Evolutionary conservation across 768 basidiomycete genomes (phyloP), one percentile per base, ranked within the genome.

Genomic region (Serpula lacrymans): DNA sequence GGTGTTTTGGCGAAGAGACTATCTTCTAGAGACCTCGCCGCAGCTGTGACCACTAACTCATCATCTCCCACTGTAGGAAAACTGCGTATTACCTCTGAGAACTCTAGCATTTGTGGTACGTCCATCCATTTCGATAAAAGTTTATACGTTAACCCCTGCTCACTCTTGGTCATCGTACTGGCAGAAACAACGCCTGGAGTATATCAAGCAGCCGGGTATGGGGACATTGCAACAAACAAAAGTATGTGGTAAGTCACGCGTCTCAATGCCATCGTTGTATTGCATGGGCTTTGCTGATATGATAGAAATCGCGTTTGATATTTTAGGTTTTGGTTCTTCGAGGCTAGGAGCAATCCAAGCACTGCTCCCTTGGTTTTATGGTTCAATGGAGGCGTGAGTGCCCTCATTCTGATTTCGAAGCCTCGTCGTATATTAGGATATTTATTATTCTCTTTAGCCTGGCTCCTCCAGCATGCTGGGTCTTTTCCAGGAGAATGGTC

Each of bases 241-340:
- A 81, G n/a, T 78, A 76, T 0, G 75, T 78, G 74, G 78, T 79
- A 33, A 42, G 65, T 47, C 13, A 11, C 10, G 3, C 31, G 13
- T 3, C 21, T 17, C 14, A n/a, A 81, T 70, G 57, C 78, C 82
- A 41, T 80, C 81, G 12, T 12, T 11, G 6, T 25, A 12, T 32
- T 27, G 20, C n/a, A n/a, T n/a, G n/a, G n/a, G n/a, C n/a, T n/a
- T n/a, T n/a, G n/a, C n/a, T n/a, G n/a, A n/a, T n/a, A n/a, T n/a
- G n/a, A n/a, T n/a, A n/a, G n/a, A n/a, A n/a, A n/a, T n/a, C n/a
- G 14, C 16, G 5, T 34, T 7, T 13, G 27, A 27, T 37, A 8
- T 13, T 38, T 81, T 80, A 84, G 78, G 79, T 84, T 84, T 52
- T 84, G 82, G 79, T 84, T 83, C 58, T 85, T 84, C 38, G 83